Conservation (phyloP, 768 basidiomycete genomes). For the Russula dissimulans region DNA sequence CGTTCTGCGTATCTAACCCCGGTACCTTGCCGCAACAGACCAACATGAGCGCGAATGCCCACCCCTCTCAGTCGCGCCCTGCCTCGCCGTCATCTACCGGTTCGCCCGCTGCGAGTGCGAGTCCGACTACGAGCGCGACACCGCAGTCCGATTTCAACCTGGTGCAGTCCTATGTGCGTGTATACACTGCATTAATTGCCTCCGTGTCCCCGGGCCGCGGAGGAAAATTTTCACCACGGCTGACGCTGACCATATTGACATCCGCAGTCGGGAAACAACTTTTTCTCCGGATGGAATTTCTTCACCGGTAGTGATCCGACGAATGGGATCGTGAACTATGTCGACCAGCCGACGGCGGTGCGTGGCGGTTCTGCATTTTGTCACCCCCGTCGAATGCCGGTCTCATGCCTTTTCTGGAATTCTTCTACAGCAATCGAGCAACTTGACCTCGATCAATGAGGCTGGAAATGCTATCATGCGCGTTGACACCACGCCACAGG, state of each 20-base stretch:
- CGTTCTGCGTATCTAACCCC: slow-evolving; percentile 19
- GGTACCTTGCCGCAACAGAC: not conserved
- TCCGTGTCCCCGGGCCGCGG: slow-evolving; percentile 5
- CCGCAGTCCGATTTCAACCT: slow-evolving; percentile 36
- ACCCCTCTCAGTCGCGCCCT: not conserved
- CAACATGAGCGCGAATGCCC: not conserved
- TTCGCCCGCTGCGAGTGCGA: not conserved
- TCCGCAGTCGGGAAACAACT: slow-evolving; percentile 50
- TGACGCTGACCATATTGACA: not conserved
- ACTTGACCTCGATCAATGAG: slow-evolving; percentile 56
- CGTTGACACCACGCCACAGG: slow-evolving; percentile 73
- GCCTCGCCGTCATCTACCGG: slow-evolving; percentile 18
- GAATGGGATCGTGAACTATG: slow-evolving; percentile 57
- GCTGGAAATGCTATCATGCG: slow-evolving; percentile 79
- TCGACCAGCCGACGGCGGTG: slow-evolving; percentile 53
- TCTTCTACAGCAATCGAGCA: slow-evolving; percentile 37
- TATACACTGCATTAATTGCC: not conserved
- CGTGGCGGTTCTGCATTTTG: slow-evolving; percentile 17
- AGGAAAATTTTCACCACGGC: not conserved
- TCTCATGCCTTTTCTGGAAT: not conserved
- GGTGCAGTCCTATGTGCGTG: slow-evolving; percentile 46
- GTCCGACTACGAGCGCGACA: not conserved
- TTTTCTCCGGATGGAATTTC: slow-evolving; percentile 82
- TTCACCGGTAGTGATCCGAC: slow-evolving; percentile 66
- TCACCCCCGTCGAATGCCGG: not conserved